These are phyloP conservation scores for Plantago ovata DNA, from an alignment of 257 asterid species.

Conservation along the genomic window DNA sequence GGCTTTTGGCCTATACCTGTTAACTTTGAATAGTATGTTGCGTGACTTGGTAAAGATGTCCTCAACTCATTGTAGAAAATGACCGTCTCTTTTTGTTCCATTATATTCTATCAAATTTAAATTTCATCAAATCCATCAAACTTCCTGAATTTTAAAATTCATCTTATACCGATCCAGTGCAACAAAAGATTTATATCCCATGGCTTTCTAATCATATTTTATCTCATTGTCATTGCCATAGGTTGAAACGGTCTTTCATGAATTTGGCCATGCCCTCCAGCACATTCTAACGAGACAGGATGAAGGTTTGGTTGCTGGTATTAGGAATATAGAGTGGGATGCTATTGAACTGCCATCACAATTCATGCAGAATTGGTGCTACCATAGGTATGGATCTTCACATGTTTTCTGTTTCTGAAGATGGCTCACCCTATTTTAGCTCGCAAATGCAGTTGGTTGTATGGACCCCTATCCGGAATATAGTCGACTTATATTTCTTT, in stretches of 20 bases:
- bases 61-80: no score
- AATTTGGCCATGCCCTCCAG: constrained; percentile 98
- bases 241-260: constrained; percentile 99
- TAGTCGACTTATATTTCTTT: no score
- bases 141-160: not conserved
- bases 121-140: constrained; percentile 19
- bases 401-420: not conserved
- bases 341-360: constrained; percentile 98
- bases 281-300: constrained; percentile 95
- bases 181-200: not conserved
- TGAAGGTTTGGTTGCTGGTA: constrained; percentile 99
- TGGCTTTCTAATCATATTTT: not conserved
- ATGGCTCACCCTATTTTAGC: no score
- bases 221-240: constrained; percentile 28
- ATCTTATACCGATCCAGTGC: not conserved
- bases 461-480: no score
- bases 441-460: not conserved
- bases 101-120: no score
- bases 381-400: constrained; percentile 59
- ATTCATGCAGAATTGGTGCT: constrained; percentile 99
- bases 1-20: no score
- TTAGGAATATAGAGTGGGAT: constrained; percentile 92
- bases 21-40: no score
- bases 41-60: no score
- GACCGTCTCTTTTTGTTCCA: no score